Base-by-base conservation (phyloP, 2,329 filamentous ascomycete genomes). In the Claviceps monticola region DNA sequence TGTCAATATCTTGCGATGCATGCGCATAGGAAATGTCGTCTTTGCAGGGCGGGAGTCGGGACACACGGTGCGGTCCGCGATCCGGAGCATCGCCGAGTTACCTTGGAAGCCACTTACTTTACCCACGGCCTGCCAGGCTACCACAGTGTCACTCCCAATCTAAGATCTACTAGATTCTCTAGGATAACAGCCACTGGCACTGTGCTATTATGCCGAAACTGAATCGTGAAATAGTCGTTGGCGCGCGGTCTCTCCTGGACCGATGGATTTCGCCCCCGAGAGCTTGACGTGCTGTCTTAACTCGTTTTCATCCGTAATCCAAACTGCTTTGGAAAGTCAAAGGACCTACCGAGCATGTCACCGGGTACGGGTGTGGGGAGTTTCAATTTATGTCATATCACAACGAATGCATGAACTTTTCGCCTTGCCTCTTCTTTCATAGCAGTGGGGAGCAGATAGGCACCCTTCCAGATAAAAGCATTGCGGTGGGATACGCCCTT, bases 341-440 rank as follows among this genome's bases (percentile, higher is more conserved):
- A 1, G 60, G 65, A 8, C 72, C 73, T 0, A 54, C 59, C 3
- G 64, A 67, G 68, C 68, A 2, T 79, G 76, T 56, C 65, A 78
- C 56, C 29, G 9, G 29, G 29, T 34, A 29, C 29, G 3, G 4
- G 9, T 34, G 29, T 34, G 9, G 29, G 29, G 11, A 34, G 9
- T 34, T 34, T 11, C 9, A 34, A 34, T 34, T 11, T 34, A 34
- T 9, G 9, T 34, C 9, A 11, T 11, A 76, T 78, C 53, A 76
- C 73, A 0, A 78, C 79, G 74, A 75, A 75, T 73, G 57, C 36
- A 60, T 56, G 17, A 44, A 6, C 2, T 19, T 14, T 14, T n/a
- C 8, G 2, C 6, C 17, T 8, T n/a, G 38, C 41, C 17, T 16
- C 16, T 45, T 45, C 7, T 7, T 8, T 14, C 23, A 19, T 41